These are phyloP conservation scores for Talaromyces ruber DNA, from an alignment of 495 filamentous ascomycete genomes.

Conservation along the genomic window DNA sequence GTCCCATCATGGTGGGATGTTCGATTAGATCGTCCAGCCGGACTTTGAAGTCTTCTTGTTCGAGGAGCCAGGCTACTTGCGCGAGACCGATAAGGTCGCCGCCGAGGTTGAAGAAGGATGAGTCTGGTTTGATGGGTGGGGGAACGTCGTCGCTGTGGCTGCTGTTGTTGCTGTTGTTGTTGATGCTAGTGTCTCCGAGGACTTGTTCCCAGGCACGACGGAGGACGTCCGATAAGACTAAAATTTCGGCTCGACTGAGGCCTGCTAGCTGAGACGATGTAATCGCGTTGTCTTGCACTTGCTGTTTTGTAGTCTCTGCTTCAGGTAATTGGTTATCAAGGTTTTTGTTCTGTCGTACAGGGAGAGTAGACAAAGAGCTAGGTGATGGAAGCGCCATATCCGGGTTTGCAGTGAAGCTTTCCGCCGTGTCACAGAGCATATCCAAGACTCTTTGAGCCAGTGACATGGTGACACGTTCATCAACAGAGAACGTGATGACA, in stretches of 20 bases:
- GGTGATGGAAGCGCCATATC: constrained; percentile 33
- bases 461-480: constrained; percentile 28
- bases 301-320: constrained; percentile 10
- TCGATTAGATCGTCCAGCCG: constrained; percentile 43
- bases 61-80: constrained; percentile 36
- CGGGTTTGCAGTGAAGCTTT: constrained; percentile 36
- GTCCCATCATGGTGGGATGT: constrained; percentile 39
- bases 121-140: constrained; percentile 27
- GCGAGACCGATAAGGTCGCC: constrained; percentile 46
- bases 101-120: constrained; percentile 45
- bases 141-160: constrained; percentile 12
- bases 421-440: constrained; percentile 38
- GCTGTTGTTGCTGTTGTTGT: background rate
- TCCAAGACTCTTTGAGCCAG: constrained; percentile 39
- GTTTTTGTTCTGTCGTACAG: constrained; percentile 14
- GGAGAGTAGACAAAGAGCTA: constrained; percentile 26
- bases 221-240: constrained; percentile 36
- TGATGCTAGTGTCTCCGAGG: constrained; percentile 22
- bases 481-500: constrained; percentile 35
- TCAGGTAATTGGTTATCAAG: background rate
- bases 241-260: constrained; percentile 37
- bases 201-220: constrained; percentile 43
- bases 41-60: constrained; percentile 40
- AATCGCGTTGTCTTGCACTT: constrained; percentile 19
- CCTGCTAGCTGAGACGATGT: constrained; percentile 30